These are phyloP conservation scores for Meripilus lineatus DNA, from an alignment of 1,284 basidiomycete species.

Conservation along the genomic window DNA sequence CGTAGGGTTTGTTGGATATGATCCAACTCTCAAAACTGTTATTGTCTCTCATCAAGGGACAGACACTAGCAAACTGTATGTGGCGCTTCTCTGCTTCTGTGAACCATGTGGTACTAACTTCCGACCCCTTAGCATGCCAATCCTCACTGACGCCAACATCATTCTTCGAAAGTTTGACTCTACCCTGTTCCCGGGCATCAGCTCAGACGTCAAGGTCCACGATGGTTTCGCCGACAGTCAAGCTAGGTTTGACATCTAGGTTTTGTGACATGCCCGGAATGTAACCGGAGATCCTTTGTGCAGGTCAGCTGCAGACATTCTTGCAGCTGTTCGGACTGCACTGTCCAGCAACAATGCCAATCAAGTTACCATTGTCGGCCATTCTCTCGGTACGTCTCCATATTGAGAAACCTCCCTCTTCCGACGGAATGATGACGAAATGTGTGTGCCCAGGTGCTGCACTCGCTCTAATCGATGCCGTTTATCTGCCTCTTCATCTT, in stretches of 20 bases:
- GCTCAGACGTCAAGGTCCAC: constrained; percentile 46
- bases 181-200: constrained; percentile 54
- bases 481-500: constrained; percentile 39
- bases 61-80: constrained; percentile 41
- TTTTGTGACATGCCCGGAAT: constrained; percentile 11
- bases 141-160: constrained; percentile 49
- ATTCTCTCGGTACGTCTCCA: constrained; percentile 28
- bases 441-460: constrained; percentile 29
- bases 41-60: constrained; percentile 54
- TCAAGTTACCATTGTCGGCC: constrained; percentile 31
- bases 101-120: neutral
- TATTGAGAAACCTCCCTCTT: neutral
- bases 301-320: constrained; percentile 29
- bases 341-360: constrained; percentile 24
- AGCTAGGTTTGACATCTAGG: constrained; percentile 33
- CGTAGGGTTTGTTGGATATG: constrained; percentile 42
- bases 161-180: constrained; percentile 34
- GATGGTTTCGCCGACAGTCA: constrained; percentile 52
- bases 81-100: constrained; percentile 3
- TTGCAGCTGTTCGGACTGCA: constrained; percentile 31
- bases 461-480: constrained; percentile 37
- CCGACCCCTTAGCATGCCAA: too few relatives aligned
- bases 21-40: constrained; percentile 35
- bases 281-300: neutral
- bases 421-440: neutral